Percentiles rank a stretch among this genome's conserved stretches.
Evolutionary conservation across 805 yeast genomes (phyloP).

Genomic region (Candida broadrunensis): DNA sequence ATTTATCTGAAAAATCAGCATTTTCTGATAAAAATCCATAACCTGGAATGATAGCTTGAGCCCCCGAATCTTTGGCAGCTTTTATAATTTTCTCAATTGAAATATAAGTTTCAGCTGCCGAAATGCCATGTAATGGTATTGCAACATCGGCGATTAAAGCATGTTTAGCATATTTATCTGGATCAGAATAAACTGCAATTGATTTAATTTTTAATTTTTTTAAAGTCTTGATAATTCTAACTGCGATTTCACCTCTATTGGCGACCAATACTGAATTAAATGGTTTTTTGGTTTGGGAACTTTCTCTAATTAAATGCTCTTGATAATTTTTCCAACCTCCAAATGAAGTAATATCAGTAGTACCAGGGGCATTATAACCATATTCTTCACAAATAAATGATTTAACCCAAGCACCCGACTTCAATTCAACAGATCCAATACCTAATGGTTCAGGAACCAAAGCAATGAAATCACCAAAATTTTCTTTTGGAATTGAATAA

Average conservation of each 20-base stretch:
- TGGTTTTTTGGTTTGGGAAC: constrained; percentile 43
- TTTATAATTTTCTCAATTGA: constrained; percentile 78
- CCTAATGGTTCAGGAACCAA: constrained; percentile 96
- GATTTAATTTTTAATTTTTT: constrained; percentile 75
- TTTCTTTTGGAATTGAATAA: constrained; percentile 74
- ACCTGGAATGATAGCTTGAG: constrained; percentile 98
- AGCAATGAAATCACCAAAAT: constrained; percentile 77
- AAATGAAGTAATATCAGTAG: constrained; percentile 75
- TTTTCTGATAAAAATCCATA: constrained; percentile 96
- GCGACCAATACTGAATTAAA: constrained; percentile 88
- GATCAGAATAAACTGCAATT: constrained; percentile 87
- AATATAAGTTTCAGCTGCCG: constrained; percentile 90
- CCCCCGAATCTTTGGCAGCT: constrained; percentile 79
- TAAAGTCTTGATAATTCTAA: constrained; percentile 84
- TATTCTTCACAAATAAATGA: constrained; percentile 92
- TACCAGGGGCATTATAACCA: constrained; percentile 71
- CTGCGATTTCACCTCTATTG: constrained; percentile 97
- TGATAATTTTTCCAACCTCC: constrained; percentile 87
- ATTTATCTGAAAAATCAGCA: constrained; percentile 91
- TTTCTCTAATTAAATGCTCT: constrained; percentile 24
- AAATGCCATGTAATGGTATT: constrained; percentile 71
- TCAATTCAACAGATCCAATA: constrained; percentile 87
- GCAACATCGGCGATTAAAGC: constrained; percentile 81
- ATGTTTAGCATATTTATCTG: constrained; percentile 86
- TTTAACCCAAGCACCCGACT: constrained; percentile 78